phyloP scores from a whole-genome alignment of 768 basidiomycete species.

The Clathrus columnatus region DNA sequence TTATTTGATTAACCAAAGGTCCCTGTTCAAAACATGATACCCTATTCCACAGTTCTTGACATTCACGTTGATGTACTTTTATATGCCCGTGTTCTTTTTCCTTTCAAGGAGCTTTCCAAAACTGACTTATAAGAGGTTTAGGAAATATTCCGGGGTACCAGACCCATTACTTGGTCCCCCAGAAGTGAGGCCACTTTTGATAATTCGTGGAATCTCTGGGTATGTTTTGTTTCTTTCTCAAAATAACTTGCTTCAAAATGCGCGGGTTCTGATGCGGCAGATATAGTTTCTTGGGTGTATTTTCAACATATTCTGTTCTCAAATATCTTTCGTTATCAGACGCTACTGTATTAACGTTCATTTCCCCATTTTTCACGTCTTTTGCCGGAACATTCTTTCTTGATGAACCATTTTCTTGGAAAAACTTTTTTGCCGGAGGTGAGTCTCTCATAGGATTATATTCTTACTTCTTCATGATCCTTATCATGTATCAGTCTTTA shows the following conservation, averaged over 20 bases:
- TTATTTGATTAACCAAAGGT: not conserved
- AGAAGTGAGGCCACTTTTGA: slow-evolving; percentile 49
- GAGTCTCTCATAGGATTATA: slow-evolving; percentile 10
- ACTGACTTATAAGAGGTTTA: slow-evolving; percentile 10
- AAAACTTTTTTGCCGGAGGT: slow-evolving; percentile 49
- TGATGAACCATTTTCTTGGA: slow-evolving; percentile 46
- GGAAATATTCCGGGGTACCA: slow-evolving; percentile 32
- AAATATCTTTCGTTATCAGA: slow-evolving; percentile 72
- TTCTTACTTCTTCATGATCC: not conserved
- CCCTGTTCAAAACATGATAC: not conserved
- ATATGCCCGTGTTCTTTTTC: slow-evolving; percentile 45
- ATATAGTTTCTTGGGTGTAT: slow-evolving; percentile 62
- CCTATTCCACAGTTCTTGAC: not conserved
- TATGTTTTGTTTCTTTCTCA: slow-evolving; percentile 20
- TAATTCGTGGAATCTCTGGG: slow-evolving; percentile 56
- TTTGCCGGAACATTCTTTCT: slow-evolving; percentile 55
- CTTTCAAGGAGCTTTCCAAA: not conserved
- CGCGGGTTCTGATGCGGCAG: not conserved
- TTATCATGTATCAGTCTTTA: slow-evolving; percentile 35
- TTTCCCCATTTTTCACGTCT: slow-evolving; percentile 57
- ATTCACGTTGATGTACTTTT: slow-evolving; percentile 28
- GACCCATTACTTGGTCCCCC: slow-evolving; percentile 64
- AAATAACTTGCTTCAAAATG: not conserved
- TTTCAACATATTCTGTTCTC: slow-evolving; percentile 60
- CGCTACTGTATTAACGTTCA: slow-evolving; percentile 66